Base-by-base conservation (phyloP, 2,329 filamentous ascomycete genomes). In the Nothophaeocryptopus gaeumannii region DNA sequence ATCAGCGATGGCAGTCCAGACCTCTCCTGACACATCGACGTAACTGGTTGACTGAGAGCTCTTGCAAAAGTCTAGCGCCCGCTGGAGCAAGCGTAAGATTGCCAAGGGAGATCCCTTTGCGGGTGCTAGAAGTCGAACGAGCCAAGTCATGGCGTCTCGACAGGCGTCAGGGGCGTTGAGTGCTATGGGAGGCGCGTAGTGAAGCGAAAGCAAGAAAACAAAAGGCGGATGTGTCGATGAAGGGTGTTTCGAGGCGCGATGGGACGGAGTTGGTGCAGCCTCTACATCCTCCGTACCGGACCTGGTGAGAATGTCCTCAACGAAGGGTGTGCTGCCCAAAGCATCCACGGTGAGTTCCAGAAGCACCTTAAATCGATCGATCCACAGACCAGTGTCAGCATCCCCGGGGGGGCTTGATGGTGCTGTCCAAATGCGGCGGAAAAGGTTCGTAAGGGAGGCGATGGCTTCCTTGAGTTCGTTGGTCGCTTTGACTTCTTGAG, bases 401-500 rank as follows among this genome's bases (percentile, higher is more conserved):
- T 46, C 48, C 15, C 41, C 26, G 13, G 45, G 40, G 5, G 51
- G 37, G 16, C 45, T 33, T 14, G 37, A 39, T 29, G 36, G 40
- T 13, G 53, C 45, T 11, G 74, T 74, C 89, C 90, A 95, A 2
- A 91, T 68, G 20, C 78, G 81, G 41, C 82, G 79, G 5, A 96
- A 72, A 15, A 90, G 70, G 36, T 82, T 82, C 42, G 92, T 78
- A 15, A 90, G 77, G 36, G 82, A 78, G 15, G 87, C 85, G 54
- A 96, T 78, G 51, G 91, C 92, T 53, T 83, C 80, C 63, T 88
- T 87, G 1, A 90, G 88, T 54, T 97, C 92, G 10, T 80, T 80
- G 0, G 89, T 90, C 5, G 91, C 84, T 61, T 92, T 95, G 60
- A 99, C 86, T 69, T 99, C 93, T 69, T 96, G 95, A 36, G 78